phyloP scores from a whole-genome alignment of 331 rosid species.

The Quercus lobata region DNA sequence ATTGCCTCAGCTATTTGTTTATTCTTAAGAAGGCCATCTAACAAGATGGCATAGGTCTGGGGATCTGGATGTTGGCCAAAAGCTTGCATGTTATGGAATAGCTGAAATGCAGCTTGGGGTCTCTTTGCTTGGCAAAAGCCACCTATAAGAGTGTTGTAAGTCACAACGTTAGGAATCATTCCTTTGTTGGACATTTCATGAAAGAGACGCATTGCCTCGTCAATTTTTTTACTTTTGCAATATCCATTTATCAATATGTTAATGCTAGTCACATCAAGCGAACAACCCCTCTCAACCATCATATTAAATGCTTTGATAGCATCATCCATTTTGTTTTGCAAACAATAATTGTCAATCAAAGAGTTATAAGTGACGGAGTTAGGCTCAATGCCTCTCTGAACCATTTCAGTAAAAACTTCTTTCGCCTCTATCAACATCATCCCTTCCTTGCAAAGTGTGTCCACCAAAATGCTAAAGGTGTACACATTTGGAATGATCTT shows the following conservation, averaged over 20 bases:
- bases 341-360: not conserved
- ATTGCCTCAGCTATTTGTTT: no score
- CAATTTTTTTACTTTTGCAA: not conserved
- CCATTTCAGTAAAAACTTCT: not conserved
- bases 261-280: not conserved
- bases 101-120: not conserved
- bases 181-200: not conserved
- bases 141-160: not conserved
- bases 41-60: not conserved
- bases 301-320: not conserved
- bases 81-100: not conserved
- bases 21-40: no score
- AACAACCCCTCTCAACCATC: not conserved
- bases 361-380: not conserved
- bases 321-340: not conserved
- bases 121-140: not conserved
- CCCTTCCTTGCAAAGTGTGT: not conserved
- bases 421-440: not conserved
- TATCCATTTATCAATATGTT: not conserved
- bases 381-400: not conserved
- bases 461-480: not conserved
- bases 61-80: not conserved
- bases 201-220: not conserved
- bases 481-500: not conserved
- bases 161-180: not conserved